A percentile compares a stretch with the other conserved stretches of the same genome.
Evolutionary conservation across 805 yeast species (phyloP).

Genomic region (Schizosaccharomyces osmophilus): DNA sequence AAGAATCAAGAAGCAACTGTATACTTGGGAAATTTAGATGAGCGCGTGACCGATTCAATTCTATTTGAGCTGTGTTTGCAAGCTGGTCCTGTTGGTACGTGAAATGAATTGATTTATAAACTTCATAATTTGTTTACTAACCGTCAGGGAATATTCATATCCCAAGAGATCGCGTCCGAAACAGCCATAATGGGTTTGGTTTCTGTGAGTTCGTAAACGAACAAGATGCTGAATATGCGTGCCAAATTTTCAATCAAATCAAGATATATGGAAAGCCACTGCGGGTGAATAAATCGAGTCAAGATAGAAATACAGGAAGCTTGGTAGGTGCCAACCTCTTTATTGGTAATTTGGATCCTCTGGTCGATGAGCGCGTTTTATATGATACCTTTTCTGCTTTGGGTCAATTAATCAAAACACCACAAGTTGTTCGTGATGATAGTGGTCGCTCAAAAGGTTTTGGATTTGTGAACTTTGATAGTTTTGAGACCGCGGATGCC

Average conservation of each 20-base stretch:
- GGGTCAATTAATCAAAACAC: constrained; percentile 32
- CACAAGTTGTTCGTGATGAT: constrained; percentile 27
- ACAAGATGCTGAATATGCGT: constrained; percentile 47
- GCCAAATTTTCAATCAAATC: constrained; percentile 33
- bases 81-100: constrained; percentile 39
- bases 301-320: constrained; percentile 6
- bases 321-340: constrained; percentile 45
- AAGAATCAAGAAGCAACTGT: constrained; percentile 39
- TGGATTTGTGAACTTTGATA: constrained; percentile 41
- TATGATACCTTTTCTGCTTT: constrained; percentile 37
- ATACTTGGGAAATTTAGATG: constrained; percentile 65
- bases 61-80: constrained; percentile 67
- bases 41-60: constrained; percentile 42
- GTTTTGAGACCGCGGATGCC: constrained; percentile 41
- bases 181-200: constrained; percentile 65
- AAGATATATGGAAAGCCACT: constrained; percentile 36
- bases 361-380: constrained; percentile 37
- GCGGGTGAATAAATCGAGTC: constrained; percentile 29
- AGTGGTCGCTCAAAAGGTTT: constrained; percentile 30
- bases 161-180: constrained; percentile 54
- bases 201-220: constrained; percentile 45
- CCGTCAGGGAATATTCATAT: constrained; percentile 27
- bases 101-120: too few relatives aligned
- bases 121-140: neutral
- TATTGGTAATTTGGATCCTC: constrained; percentile 40